Conservation (phyloP, 1,139 yeast species). For the Saccharomyces hybrid region DNA sequence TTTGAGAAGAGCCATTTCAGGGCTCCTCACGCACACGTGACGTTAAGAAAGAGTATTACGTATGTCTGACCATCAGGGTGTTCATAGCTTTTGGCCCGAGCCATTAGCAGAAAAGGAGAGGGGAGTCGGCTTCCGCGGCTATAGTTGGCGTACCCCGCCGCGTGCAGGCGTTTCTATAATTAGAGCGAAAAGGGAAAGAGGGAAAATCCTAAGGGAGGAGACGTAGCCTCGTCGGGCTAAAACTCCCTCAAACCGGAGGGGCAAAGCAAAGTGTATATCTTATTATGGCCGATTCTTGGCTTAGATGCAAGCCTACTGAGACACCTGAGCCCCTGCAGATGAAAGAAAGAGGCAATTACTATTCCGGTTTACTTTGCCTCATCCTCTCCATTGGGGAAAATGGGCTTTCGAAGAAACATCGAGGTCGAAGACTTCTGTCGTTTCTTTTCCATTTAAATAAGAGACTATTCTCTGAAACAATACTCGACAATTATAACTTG, state of each 20-base stretch:
- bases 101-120: not conserved
- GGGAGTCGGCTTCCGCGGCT: not conserved
- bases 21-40: not conserved
- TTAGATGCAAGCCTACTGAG: not conserved
- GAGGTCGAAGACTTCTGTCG: not conserved
- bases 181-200: not conserved
- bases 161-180: not conserved
- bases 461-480: not conserved
- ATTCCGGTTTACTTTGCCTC: constrained; percentile 25
- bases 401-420: not conserved
- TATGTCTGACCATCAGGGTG: not conserved
- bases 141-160: not conserved
- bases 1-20: not conserved
- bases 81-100: not conserved
- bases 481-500: not conserved
- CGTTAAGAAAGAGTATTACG: not conserved
- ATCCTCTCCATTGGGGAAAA: constrained; percentile 8
- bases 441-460: not conserved
- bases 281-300: not conserved
- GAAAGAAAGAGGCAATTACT: constrained; percentile 14
- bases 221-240: not conserved
- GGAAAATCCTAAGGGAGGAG: not conserved
- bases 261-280: not conserved
- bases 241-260: not conserved
- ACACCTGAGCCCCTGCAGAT: not conserved